These are phyloP conservation scores for Gremmenia infestans DNA, from an alignment of 2,329 filamentous ascomycete genomes.

Conservation along the genomic window DNA sequence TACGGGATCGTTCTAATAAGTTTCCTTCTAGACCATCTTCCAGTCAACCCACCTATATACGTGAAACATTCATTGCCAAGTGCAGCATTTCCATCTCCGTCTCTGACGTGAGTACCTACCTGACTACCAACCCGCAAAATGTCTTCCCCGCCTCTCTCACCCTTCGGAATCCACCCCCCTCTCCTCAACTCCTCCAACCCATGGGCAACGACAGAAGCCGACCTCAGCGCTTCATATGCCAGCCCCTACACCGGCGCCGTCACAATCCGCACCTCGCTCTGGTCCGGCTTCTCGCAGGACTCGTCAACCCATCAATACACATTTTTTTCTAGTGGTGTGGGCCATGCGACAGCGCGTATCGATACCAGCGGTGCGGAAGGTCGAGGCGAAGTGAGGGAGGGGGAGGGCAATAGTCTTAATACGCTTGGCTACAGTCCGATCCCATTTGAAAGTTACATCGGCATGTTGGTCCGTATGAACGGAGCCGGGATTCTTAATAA, in stretches of 20 bases:
- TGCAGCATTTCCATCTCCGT: too few relatives aligned
- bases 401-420: conserved; percentile 52
- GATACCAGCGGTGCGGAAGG: conserved; percentile 7
- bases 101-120: too few relatives aligned
- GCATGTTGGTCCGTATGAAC: conserved; percentile 47
- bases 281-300: conserved; percentile 61
- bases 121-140: neutral
- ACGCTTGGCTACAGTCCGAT: conserved; percentile 70
- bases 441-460: conserved; percentile 53
- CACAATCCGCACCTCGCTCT: conserved; percentile 66
- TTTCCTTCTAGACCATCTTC: too few relatives aligned
- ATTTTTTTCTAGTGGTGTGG: conserved; percentile 52
- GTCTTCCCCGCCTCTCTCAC: neutral
- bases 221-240: conserved; percentile 57
- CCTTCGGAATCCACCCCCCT: conserved; percentile 35
- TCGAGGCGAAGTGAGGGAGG: conserved; percentile 8
- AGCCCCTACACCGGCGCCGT: conserved; percentile 64
- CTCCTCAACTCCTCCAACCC: conserved; percentile 72
- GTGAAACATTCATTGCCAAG: too few relatives aligned
- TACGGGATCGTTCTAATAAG: too few relatives aligned
- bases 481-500: conserved; percentile 9
- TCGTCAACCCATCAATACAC: conserved; percentile 55
- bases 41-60: too few relatives aligned
- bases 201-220: conserved; percentile 63
- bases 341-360: conserved; percentile 19